Evolutionary conservation across 805 yeast genomes (phyloP), one percentile per base, ranked within the genome.

Genomic region (Wickerhamiella spandovensis): DNA sequence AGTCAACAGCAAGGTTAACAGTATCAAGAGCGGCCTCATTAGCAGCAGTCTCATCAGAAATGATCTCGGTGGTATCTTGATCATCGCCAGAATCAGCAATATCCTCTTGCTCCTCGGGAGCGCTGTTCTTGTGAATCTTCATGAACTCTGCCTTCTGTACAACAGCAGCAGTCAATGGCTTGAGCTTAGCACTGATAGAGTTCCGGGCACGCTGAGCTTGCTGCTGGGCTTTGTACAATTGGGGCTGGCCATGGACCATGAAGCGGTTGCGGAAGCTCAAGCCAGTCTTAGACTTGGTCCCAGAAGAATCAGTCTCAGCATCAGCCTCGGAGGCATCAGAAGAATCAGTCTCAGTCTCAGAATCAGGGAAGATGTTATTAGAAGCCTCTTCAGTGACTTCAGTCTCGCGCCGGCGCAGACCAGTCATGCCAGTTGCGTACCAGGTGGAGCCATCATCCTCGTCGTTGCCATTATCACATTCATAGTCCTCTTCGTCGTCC

Each of bases 401-500:
- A 15, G 21, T 37, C 3, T 39, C 43, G n/a, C 43, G 43, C 4
- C 24, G 22, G 22, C 20, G 24, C 20, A 39, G 7, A 24, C 24
- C 43, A 10, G 7, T 3, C 5, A 8, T 8, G 13, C 18, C 25
- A 32, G 21, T n/a, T 5, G 35, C 23, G 10, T 50, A 54, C 60
- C 60, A 57, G 35, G 53, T 54, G 2, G 56, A 52, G 22, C 60
- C 59, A 17, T 56, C 59, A 44, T 57, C 60, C n/a, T 28, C 30
- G 38, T 57, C 58, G 38, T 57, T 57, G 1, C 60, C 60, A 35
- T 57, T 56, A 42, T 57, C 56, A 47, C 59, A 56, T 25, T 57
- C 58, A 2, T 55, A 56, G 12, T 43, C 48, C 21, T 48, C 53
- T 43, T 51, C 51, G 15, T 47, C 53, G 18, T 47, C 44, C 8